Percentiles rank a stretch among this genome's conserved stretches.
Conservation (phyloP, 371 early-diverging fungal species). For the Mortierella polycephala region DNA sequence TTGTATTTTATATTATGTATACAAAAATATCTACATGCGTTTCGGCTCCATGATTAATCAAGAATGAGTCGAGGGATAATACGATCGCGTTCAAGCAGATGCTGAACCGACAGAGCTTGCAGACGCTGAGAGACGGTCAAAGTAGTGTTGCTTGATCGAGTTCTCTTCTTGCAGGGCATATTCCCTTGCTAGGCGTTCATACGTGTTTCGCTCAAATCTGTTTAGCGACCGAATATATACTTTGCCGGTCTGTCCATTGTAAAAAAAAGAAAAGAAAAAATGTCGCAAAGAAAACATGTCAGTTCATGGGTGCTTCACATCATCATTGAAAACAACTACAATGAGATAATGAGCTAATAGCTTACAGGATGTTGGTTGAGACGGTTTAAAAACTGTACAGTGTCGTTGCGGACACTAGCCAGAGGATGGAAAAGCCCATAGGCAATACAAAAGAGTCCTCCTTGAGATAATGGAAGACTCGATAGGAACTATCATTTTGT, state of each 20-base stretch:
- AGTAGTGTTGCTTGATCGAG: constrained; percentile 24
- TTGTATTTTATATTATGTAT: no score
- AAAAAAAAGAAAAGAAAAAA: neutral
- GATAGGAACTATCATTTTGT: constrained; percentile 68
- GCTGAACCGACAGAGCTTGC: constrained; percentile 20
- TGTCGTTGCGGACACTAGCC: constrained; percentile 65
- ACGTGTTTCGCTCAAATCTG: constrained; percentile 41
- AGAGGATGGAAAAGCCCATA: constrained; percentile 85
- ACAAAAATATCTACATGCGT: no score
- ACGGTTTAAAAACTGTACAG: constrained; percentile 74
- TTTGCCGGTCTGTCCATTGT: constrained; percentile 29
- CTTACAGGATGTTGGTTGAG: constrained; percentile 73
- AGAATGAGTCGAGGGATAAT: no score
- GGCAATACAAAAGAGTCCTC: constrained; percentile 85
- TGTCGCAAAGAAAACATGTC: neutral
- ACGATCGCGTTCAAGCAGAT: neutral
- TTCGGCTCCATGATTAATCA: no score
- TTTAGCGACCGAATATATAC: constrained; percentile 43
- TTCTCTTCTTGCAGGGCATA: constrained; percentile 24
- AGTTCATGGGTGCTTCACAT: neutral
- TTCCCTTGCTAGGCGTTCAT: constrained; percentile 43
- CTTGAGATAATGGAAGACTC: constrained; percentile 82
- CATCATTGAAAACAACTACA: neutral
- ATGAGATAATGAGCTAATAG: neutral
- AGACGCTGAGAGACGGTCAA: constrained; percentile 22